These are phyloP conservation scores for Elymus sibiricus DNA, from an alignment of 176 grass and related monocot genomes.

Conservation along the genomic window DNA sequence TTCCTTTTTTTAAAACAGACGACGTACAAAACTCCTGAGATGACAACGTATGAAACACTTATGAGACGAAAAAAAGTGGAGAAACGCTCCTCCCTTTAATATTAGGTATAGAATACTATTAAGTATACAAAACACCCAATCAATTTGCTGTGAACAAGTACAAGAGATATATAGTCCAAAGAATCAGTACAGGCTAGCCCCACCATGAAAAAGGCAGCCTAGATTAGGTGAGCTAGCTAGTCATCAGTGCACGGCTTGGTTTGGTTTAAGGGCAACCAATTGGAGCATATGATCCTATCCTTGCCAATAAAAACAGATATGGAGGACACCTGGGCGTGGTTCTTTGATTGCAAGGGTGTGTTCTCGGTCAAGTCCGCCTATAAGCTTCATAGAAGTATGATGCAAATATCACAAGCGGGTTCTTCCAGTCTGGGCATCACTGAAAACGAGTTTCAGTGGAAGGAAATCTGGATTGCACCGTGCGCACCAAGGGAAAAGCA, in stretches of 20 bases:
- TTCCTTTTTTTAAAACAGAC: no score
- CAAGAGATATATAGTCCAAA: not conserved
- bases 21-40: no score
- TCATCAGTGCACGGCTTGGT: slow-evolving; percentile 26
- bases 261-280: not conserved
- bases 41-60: no score
- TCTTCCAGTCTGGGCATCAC: no score
- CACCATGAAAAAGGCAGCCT: slow-evolving; percentile 15
- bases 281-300: not conserved
- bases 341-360: no score
- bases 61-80: no score
- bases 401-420: no score
- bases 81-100: no score
- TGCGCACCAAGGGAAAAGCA: not conserved
- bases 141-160: not conserved
- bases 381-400: no score
- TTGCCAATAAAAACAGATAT: not conserved
- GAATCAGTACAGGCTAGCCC: not conserved
- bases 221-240: slow-evolving; percentile 35
- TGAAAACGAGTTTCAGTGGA: not conserved
- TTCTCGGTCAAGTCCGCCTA: no score
- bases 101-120: no score
- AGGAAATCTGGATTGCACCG: not conserved
- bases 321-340: not conserved
- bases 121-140: not conserved